Evolutionary conservation across 2,329 filamentous ascomycete genomes (phyloP), one percentile per base, ranked within the genome.

Genomic region (Trematosphaeria pertusa): DNA sequence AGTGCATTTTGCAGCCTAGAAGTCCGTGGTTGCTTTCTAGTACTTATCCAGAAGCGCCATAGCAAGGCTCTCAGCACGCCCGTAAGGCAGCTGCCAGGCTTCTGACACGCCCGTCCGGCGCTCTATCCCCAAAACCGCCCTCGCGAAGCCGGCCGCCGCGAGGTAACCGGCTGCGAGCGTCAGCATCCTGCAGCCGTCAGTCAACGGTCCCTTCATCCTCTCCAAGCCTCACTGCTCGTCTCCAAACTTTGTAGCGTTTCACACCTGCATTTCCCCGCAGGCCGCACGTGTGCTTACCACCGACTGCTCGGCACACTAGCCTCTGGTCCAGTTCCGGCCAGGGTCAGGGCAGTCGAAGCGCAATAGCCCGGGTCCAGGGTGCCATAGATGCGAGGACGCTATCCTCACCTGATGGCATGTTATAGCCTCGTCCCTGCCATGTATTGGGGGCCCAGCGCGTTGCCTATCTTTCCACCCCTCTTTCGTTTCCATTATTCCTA

Each of bases 351-450:
- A 54, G 59, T 56, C 57, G 58, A 39, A 37, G 49, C 45, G 38
- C 41, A 20, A 33, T 24, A n/a, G 30, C 49, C 44, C 46, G 47
- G 34, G 17, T 8, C 45, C 34, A 41, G 44, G 54, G 43, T 45
- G 47, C 45, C 38, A 22, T 46, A 43, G 35, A 40, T 50, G 44
- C 58, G 28, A 56, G 51, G 31, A 57, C 59, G 59, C 63, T 69
- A 67, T 59, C 57, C 61, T 57, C 56, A 59, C 64, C 53, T 66
- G 60, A 65, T 62, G 58, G 58, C 62, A 62, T 54, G 65, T 65
- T 68, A 69, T 70, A 68, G 64, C 53, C 58, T 62, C 58, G 56
- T 56, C 64, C 62, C 62, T 63, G 64, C 62, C 61, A 60, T 61
- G 53, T 57, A 52, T 54, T 54, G 58, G 37, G 39, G 43, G 18